Percentiles rank a stretch among this genome's conserved stretches.
phyloP scores from a whole-genome alignment of 2,329 filamentous ascomycete species.

The Colletotrichum karsti region DNA sequence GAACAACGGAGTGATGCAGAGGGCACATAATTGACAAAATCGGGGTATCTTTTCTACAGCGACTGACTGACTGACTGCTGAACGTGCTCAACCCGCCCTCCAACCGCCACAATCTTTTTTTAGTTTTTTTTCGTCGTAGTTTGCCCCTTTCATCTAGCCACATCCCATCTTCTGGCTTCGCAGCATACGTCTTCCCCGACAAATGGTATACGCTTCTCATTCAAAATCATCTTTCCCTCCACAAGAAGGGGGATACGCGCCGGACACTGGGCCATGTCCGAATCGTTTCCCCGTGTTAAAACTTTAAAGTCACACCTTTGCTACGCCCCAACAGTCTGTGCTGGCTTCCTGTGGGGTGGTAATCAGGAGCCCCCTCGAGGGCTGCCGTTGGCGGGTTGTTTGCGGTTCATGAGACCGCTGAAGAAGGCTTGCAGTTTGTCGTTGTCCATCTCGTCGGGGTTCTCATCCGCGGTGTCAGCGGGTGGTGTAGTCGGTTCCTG shows the following conservation, averaged over 20 bases:
- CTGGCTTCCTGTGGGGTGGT: background rate
- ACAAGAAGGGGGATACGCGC: background rate
- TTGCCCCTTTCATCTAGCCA: background rate
- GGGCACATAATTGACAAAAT: conserved; percentile 31
- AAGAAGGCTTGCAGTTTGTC: conserved; percentile 69
- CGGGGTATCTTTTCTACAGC: conserved; percentile 54
- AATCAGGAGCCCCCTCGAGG: conserved; percentile 13
- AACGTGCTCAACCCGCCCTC: conserved; percentile 1
- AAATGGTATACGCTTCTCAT: background rate
- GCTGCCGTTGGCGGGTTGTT: conserved; percentile 34
- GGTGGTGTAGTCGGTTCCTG: conserved; percentile 51
- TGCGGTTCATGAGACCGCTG: conserved; percentile 66
- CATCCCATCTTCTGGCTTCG: background rate
- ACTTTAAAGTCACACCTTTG: background rate
- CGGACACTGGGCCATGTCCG: background rate
- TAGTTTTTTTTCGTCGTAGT: background rate
- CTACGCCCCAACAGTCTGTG: background rate
- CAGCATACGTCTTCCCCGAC: background rate
- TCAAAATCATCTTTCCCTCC: background rate
- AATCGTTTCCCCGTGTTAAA: background rate
- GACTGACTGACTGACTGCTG: conserved; percentile 24
- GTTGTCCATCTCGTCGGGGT: conserved; percentile 57
- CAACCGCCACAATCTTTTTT: background rate
- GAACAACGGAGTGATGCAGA: background rate
- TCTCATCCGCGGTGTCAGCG: conserved; percentile 42